Conservation (phyloP, 176 grass and related monocot genomes). For the Bothriochloa decipiens region DNA sequence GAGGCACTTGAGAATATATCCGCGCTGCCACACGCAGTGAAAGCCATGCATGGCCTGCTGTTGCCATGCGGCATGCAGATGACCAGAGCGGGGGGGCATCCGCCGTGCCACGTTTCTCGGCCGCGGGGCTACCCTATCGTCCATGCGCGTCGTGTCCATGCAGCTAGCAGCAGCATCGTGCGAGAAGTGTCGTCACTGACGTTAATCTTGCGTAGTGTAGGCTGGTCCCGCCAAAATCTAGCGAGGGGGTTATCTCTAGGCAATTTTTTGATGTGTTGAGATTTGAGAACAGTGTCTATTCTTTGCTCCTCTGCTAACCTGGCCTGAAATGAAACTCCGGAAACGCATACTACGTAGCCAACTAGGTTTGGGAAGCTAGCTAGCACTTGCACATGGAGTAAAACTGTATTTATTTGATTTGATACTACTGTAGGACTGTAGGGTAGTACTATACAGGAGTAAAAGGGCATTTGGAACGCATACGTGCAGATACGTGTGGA, state of each 20-base stretch:
- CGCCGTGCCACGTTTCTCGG: neutral
- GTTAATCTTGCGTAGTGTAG: neutral
- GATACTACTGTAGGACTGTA: neutral
- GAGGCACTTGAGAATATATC: conserved; percentile 21
- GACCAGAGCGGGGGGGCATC: neutral
- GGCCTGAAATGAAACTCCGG: conserved; percentile 27
- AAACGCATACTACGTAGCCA: neutral
- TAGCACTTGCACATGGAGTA: neutral
- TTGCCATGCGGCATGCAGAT: conserved; percentile 5
- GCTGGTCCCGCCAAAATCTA: conserved; percentile 12
- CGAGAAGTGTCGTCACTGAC: neutral
- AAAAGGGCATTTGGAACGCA: neutral
- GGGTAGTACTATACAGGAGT: neutral
- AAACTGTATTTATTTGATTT: neutral
- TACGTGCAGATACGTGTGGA: neutral
- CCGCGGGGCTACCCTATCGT: neutral
- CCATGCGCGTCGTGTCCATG: neutral
- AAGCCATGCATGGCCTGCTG: neutral
- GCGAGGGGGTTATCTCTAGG: conserved; percentile 3
- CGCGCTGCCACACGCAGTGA: neutral
- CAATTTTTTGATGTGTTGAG: neutral
- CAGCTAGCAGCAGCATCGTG: neutral
- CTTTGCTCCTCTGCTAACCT: neutral
- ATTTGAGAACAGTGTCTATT: neutral
- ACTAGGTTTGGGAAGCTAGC: neutral